A percentile compares a stretch with the other conserved stretches of the same genome.
Evolutionary conservation across 2,329 filamentous ascomycete genomes (phyloP).

Genomic region (Chaetomiaceae sp.): DNA sequence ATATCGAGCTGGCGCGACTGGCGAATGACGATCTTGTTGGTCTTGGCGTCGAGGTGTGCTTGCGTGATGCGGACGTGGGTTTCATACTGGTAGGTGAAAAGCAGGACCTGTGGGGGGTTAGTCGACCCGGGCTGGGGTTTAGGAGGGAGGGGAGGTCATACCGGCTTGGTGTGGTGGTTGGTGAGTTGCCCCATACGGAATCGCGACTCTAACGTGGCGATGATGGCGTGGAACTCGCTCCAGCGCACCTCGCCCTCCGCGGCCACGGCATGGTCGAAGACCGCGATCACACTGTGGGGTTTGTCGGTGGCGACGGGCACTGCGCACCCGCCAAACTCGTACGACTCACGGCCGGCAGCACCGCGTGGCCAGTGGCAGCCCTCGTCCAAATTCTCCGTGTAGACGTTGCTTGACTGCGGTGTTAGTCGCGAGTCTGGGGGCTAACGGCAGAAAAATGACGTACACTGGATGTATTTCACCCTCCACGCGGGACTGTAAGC

Average conservation of each 20-base stretch:
- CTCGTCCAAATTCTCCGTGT: background rate
- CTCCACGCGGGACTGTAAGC: background rate
- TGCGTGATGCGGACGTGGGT: background rate
- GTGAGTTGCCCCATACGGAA: background rate
- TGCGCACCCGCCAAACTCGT: background rate
- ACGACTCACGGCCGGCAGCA: too few species aligned
- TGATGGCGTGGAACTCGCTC: background rate
- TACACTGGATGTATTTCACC: conserved; percentile 1
- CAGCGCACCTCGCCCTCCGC: background rate
- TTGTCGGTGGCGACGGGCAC: background rate
- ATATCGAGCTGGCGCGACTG: background rate
- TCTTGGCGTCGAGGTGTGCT: background rate
- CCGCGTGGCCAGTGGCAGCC: background rate
- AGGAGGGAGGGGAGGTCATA: background rate
- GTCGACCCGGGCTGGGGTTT: background rate
- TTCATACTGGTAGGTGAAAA: background rate
- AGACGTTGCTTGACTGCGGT: background rate
- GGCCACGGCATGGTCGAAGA: background rate
- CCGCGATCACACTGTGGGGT: background rate
- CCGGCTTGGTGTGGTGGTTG: conserved; percentile 9
- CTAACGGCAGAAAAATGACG: background rate
- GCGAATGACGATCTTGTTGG: background rate
- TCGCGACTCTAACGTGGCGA: background rate
- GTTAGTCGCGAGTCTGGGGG: background rate
- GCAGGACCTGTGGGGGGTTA: background rate